Base-by-base conservation (phyloP, 768 basidiomycete species). In the Mycena albidolilacea region DNA sequence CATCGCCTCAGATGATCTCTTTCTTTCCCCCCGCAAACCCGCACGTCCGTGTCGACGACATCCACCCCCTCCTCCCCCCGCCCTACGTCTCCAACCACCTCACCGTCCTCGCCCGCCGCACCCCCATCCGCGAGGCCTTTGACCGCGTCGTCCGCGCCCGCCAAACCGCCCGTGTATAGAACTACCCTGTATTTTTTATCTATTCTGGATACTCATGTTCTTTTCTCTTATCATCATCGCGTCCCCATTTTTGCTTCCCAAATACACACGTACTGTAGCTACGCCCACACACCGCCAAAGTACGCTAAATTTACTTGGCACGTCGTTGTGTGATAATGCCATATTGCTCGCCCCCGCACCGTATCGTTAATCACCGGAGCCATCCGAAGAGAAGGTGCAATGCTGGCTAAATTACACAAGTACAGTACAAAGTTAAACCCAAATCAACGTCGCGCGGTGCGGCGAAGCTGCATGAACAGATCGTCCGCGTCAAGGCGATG, bases 51-150 rank as follows among this genome's bases (percentile, higher is more conserved):
- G 82, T 89, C 21, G 92, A 93, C 78, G 84, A 82, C 35, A 88
- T 92, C 10, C 94, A 95, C 78, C 88, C 92, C 0, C 84, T 94
- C 19, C 85, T 95, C 30, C 94, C 94, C 0, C 87, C 89, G 4
- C 93, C 93, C 52, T 94, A 94, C 78, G 80, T 93, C 72, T 88
- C 84, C 75, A 89, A 91, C 69, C 94, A 95, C 70, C 84, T 94
- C 80, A 92, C 92, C 21, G 88, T 93, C 59, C 83, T 94, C 41
- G 84, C 87, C 19, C 86, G 90, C 80, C 87, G 91, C 62, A 90
- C 87, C 63, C 93, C 94, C 30, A 83, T 95, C 69, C 85, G 88
- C 76, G 93, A 93, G 79, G 90, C 91, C 30, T 90, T 90, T 76
- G 93, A 94, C 70, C 87, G 92, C 64, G 90, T 93, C 46, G 84